Evolutionary conservation across 2,329 filamentous ascomycete genomes (phyloP).

Genomic region (Trichoderma sp.): DNA sequence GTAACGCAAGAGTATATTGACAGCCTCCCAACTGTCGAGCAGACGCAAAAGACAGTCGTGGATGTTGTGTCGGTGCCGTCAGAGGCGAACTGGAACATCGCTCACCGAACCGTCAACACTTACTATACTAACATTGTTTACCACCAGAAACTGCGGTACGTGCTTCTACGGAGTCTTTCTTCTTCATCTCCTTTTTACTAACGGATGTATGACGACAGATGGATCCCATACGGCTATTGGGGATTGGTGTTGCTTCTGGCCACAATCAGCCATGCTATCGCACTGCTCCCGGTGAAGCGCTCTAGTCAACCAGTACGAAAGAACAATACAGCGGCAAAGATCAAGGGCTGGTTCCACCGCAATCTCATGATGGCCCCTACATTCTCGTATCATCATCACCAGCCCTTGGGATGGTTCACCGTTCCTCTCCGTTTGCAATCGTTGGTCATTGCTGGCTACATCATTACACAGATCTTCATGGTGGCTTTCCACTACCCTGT

Average conservation of each 20-base stretch:
- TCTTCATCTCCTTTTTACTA: not conserved
- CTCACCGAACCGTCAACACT: conserved; percentile 11
- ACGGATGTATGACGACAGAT: not conserved
- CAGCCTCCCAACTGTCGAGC: conserved; percentile 19
- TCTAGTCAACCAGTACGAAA: conserved; percentile 1
- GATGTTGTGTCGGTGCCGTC: conserved; percentile 17
- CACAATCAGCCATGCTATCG: conserved; percentile 16
- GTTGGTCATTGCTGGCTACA: conserved; percentile 32
- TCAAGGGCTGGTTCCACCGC: conserved; percentile 16
- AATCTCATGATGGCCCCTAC: conserved; percentile 23
- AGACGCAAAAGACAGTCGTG: conserved; percentile 11
- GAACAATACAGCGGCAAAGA: not conserved
- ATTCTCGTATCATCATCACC: conserved; percentile 21
- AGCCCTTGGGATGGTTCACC: conserved; percentile 35
- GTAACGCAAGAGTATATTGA: conserved; percentile 19
- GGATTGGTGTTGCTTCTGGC: conserved; percentile 19
- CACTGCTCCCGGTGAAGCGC: conserved; percentile 9
- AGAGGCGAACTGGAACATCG: conserved; percentile 17
- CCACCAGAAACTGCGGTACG: not conserved
- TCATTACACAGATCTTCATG: conserved; percentile 32
- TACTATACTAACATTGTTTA: conserved; percentile 11
- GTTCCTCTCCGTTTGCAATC: conserved; percentile 36
- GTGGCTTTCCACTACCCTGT: conserved; percentile 31
- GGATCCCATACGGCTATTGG: conserved; percentile 22
- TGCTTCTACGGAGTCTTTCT: not conserved